A percentile compares a stretch with the other conserved stretches of the same genome.
These are phyloP conservation scores for Gynochthodes officinalis DNA, from an alignment of 257 asterid genomes.

Conservation along the genomic window DNA sequence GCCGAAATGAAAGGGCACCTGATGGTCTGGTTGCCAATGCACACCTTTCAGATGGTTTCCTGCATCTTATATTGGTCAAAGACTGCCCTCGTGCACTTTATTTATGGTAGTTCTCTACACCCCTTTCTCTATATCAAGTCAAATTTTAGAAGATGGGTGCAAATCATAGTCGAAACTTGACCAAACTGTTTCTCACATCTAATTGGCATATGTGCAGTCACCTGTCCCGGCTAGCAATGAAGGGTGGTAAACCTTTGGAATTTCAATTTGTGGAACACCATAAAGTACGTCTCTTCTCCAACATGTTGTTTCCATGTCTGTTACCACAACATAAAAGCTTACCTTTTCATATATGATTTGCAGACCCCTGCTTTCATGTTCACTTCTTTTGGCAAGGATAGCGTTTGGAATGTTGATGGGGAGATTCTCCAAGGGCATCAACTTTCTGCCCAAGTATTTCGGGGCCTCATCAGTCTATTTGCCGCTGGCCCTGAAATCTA, in stretches of 20 bases:
- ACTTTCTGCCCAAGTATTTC: slow-evolving; percentile 92
- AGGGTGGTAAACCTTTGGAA: slow-evolving; percentile 83
- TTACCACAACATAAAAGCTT: slow-evolving; percentile 8
- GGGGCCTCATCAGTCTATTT: slow-evolving; percentile 82
- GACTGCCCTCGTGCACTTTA: slow-evolving; percentile 85
- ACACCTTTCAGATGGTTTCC: slow-evolving; percentile 91
- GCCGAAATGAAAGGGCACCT: slow-evolving; percentile 92
- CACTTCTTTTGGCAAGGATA: slow-evolving; percentile 80
- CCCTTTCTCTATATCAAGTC: slow-evolving; percentile 15
- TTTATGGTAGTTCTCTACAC: slow-evolving; percentile 48
- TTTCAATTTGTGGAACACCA: slow-evolving; percentile 89
- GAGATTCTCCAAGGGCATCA: slow-evolving; percentile 77
- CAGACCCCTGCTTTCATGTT: slow-evolving; percentile 90
- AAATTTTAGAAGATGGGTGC: background rate
- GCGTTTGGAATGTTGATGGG: slow-evolving; percentile 93
- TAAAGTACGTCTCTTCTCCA: slow-evolving; percentile 45
- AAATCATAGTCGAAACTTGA: background rate
- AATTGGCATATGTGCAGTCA: slow-evolving; percentile 53
- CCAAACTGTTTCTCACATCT: background rate
- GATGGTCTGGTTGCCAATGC: slow-evolving; percentile 98
- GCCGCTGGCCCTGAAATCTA: slow-evolving; percentile 81
- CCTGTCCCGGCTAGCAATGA: slow-evolving; percentile 78
- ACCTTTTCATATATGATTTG: slow-evolving; percentile 11
- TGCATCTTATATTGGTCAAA: slow-evolving; percentile 76
- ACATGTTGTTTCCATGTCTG: background rate